Evolutionary conservation across 2,329 filamentous ascomycete species (phyloP).

Genomic region (Neonectria punicea): DNA sequence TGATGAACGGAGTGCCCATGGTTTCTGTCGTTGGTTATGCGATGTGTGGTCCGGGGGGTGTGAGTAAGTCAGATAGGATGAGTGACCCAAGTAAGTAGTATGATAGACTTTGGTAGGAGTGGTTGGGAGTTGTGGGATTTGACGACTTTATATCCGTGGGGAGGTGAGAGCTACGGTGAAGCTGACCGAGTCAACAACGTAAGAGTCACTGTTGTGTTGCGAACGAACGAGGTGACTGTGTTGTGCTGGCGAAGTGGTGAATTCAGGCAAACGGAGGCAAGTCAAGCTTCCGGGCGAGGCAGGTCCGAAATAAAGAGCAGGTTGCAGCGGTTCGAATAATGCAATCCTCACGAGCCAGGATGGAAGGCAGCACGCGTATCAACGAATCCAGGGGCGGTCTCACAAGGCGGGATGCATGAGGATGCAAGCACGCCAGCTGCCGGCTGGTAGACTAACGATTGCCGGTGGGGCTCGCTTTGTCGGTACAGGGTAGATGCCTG

Average conservation of each 20-base stretch:
- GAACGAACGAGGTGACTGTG: background rate
- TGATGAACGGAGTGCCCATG: conserved; percentile 63
- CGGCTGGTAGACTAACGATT: background rate
- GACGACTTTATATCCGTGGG: background rate
- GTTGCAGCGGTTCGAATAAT: background rate
- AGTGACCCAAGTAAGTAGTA: background rate
- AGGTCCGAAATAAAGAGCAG: background rate
- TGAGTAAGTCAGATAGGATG: background rate
- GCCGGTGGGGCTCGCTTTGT: background rate
- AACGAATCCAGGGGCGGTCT: background rate
- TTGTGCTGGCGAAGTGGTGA: background rate
- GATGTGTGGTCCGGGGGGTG: background rate
- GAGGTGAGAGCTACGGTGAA: background rate
- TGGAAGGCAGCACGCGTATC: background rate
- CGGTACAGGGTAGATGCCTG: background rate
- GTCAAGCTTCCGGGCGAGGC: background rate
- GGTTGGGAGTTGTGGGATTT: background rate
- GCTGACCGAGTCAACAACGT: background rate
- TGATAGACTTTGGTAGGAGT: background rate
- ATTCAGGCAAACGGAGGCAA: background rate
- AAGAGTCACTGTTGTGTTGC: background rate
- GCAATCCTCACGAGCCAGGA: background rate
- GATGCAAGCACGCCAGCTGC: background rate
- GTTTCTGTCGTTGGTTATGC: conserved; percentile 15
- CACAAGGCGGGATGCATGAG: background rate